Evolutionary conservation across 257 asterid genomes (phyloP).

Genomic region (Verbascum thapsus): DNA sequence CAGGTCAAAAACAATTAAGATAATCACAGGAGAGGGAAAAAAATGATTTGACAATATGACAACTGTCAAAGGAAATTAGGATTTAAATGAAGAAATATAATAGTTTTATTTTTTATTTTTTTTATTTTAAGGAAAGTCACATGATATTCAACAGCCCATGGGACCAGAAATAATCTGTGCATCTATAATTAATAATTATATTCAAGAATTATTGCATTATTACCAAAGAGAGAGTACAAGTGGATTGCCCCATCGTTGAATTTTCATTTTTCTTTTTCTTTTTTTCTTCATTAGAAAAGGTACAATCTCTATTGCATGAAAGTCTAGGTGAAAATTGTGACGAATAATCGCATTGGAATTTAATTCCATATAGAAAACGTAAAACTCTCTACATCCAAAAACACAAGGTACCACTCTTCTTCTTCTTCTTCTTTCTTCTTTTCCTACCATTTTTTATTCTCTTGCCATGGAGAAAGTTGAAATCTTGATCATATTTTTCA

Average conservation of each 20-base stretch:
- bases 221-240: constrained; percentile 42
- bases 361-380: constrained; percentile 39
- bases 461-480: too few species aligned
- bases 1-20: constrained; percentile 57
- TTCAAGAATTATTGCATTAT: constrained; percentile 65
- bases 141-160: constrained; percentile 62
- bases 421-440: background rate
- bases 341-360: constrained; percentile 43
- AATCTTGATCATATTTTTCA: constrained; percentile 1
- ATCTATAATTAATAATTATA: too few species aligned
- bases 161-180: constrained; percentile 60
- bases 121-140: constrained; percentile 48
- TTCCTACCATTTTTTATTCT: background rate
- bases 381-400: constrained; percentile 42
- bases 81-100: constrained; percentile 4
- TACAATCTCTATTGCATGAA: constrained; percentile 44
- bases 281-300: constrained; percentile 2
- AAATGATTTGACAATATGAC: constrained; percentile 30
- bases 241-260: constrained; percentile 53
- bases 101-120: too few species aligned
- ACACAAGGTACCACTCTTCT: background rate
- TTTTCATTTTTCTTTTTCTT: background rate
- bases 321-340: constrained; percentile 46
- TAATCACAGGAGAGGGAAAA: constrained; percentile 42
- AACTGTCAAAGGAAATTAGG: constrained; percentile 55